A percentile compares a stretch with the other conserved stretches of the same genome.
These are phyloP conservation scores for Xylaria sp. DNA, from an alignment of 2,329 filamentous ascomycete species.

Conservation along the genomic window DNA sequence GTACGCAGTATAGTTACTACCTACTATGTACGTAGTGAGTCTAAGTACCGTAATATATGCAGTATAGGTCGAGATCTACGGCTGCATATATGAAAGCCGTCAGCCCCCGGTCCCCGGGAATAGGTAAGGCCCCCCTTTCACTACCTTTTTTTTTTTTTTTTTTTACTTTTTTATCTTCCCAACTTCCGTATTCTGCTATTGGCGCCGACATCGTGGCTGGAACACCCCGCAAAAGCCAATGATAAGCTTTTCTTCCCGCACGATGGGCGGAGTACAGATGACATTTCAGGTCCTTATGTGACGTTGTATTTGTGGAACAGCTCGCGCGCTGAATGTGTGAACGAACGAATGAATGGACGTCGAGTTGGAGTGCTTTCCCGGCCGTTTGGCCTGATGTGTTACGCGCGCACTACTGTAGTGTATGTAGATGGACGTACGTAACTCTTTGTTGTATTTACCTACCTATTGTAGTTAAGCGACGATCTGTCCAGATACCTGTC, in stretches of 20 bases:
- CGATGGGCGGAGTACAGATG: conserved; percentile 10
- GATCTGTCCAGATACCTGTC: not conserved
- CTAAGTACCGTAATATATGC: too few species aligned
- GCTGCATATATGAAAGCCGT: not conserved
- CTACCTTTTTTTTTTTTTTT: too few species aligned
- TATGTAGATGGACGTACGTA: not conserved
- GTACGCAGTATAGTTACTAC: too few species aligned
- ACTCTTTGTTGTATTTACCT: conserved; percentile 14
- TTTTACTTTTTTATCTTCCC: too few species aligned
- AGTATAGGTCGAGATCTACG: conserved; percentile 1
- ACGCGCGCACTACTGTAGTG: not conserved
- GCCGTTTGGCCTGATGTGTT: conserved; percentile 1
- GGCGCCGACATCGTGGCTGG: conserved; percentile 20
- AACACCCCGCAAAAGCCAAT: conserved; percentile 27
- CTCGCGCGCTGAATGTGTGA: not conserved
- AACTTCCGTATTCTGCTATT: conserved; percentile 33
- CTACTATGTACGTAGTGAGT: too few species aligned
- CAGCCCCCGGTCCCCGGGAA: conserved; percentile 13
- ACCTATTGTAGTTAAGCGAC: conserved; percentile 24
- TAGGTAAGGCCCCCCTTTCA: not conserved
- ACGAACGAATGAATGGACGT: not conserved
- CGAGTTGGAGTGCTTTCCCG: not conserved
- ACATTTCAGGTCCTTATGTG: too few species aligned
- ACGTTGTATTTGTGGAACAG: too few species aligned
- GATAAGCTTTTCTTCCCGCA: conserved; percentile 29